Evolutionary conservation across 164 flowering plant species (phyloP).

Genomic region (Warburgia ugandensis): DNA sequence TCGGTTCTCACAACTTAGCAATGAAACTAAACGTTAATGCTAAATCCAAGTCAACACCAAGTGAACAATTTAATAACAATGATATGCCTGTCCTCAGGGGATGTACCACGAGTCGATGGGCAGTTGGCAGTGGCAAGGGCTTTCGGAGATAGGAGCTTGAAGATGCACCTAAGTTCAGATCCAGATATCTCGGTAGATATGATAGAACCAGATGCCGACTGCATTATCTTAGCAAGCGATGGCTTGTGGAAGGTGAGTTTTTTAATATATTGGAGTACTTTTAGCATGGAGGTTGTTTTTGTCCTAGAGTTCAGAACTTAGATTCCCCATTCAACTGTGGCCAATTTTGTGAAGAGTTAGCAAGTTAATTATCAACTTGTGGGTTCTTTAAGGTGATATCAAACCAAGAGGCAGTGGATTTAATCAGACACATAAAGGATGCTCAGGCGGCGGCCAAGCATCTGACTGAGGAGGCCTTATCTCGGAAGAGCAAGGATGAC

Average conservation of each 20-base stretch:
- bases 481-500: constrained; percentile 66
- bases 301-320: too few relatives aligned
- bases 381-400: constrained; percentile 55
- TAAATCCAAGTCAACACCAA: neutral
- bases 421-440: constrained; percentile 46
- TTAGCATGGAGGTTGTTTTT: too few relatives aligned
- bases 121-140: constrained; percentile 88
- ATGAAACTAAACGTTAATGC: neutral
- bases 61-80: too few relatives aligned
- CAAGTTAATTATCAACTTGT: neutral
- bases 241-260: constrained; percentile 5
- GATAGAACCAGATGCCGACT: constrained; percentile 7
- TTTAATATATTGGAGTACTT: too few relatives aligned
- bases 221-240: constrained; percentile 5
- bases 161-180: constrained; percentile 31
- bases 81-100: constrained; percentile 32
- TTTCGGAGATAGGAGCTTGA: constrained; percentile 81
- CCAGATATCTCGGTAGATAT: constrained; percentile 6
- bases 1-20: too few relatives aligned
- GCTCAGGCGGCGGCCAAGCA: constrained; percentile 59
- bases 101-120: constrained; percentile 89
- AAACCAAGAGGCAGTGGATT: constrained; percentile 75
- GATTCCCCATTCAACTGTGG: neutral
- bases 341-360: neutral
- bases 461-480: constrained; percentile 56